Percentiles rank a stretch among this genome's conserved stretches.
Conservation (phyloP, 495 filamentous ascomycete species). For the Talaromyces proteolyticus region DNA sequence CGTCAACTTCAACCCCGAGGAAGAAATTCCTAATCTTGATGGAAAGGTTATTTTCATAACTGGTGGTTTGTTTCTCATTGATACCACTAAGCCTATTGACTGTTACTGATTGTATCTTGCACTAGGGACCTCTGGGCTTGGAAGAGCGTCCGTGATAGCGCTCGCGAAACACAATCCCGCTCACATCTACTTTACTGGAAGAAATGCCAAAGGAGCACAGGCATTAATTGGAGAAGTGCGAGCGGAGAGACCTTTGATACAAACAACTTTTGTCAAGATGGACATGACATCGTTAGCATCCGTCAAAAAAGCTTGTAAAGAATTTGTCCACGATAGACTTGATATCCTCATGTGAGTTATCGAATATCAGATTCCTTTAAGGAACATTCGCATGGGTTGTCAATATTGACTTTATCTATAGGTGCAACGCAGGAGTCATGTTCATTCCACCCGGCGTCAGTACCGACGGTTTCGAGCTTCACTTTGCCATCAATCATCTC, state of each 20-base stretch:
- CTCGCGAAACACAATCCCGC: slow-evolving; percentile 49
- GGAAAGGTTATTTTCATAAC: slow-evolving; percentile 43
- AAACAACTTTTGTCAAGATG: slow-evolving; percentile 34
- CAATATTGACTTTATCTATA: background rate
- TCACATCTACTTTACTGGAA: slow-evolving; percentile 47
- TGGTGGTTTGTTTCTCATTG: slow-evolving; percentile 21
- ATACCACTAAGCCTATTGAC: background rate
- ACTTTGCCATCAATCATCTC: slow-evolving; percentile 53
- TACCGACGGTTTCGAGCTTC: slow-evolving; percentile 44
- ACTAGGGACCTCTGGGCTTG: slow-evolving; percentile 52
- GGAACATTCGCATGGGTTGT: too few relatives aligned
- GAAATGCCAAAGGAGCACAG: slow-evolving; percentile 23
- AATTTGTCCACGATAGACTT: slow-evolving; percentile 40
- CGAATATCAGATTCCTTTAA: slow-evolving; percentile 34
- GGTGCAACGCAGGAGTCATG: slow-evolving; percentile 58
- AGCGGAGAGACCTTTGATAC: slow-evolving; percentile 17
- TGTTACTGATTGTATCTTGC: background rate
- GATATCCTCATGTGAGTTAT: slow-evolving; percentile 52
- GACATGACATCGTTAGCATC: slow-evolving; percentile 39
- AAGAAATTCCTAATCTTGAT: slow-evolving; percentile 35
- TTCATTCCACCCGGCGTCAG: slow-evolving; percentile 31
- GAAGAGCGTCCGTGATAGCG: slow-evolving; percentile 46
- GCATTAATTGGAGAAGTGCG: slow-evolving; percentile 37
- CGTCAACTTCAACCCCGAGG: slow-evolving; percentile 25
- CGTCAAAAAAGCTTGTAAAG: slow-evolving; percentile 44